phyloP scores from a whole-genome alignment of 768 basidiomycete species.

The Agrocybe chaxingu region DNA sequence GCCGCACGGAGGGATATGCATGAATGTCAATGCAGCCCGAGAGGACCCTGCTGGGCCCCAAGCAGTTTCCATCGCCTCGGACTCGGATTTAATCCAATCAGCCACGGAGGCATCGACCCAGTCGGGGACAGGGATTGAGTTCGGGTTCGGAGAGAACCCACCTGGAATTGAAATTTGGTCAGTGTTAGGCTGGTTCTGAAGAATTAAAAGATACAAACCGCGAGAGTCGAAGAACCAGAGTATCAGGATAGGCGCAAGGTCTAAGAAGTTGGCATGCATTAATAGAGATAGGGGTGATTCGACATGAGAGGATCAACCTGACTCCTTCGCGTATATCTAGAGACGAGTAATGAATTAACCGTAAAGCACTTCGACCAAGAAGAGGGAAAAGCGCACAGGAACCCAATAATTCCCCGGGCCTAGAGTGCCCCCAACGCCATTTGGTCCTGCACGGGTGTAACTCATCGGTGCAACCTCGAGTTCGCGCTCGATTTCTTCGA shows the following conservation, averaged over 20 bases:
- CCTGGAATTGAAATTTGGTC: slow-evolving; percentile 27
- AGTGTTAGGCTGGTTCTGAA: neutral
- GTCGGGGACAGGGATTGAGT: slow-evolving; percentile 39
- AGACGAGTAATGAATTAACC: neutral
- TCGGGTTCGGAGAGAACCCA: slow-evolving; percentile 43
- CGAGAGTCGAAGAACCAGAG: slow-evolving; percentile 82
- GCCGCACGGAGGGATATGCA: slow-evolving; percentile 71
- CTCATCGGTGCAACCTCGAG: slow-evolving; percentile 51
- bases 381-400: slow-evolving; percentile 40
- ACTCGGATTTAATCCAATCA: slow-evolving; percentile 56
- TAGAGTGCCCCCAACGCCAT: slow-evolving; percentile 58
- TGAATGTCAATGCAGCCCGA: slow-evolving; percentile 63
- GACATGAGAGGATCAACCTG: slow-evolving; percentile 9
- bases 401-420: slow-evolving; percentile 80
- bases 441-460: slow-evolving; percentile 60
- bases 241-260: slow-evolving; percentile 50
- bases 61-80: slow-evolving; percentile 44
- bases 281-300: neutral
- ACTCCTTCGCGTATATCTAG: slow-evolving; percentile 24
- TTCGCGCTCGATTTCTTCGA: slow-evolving; percentile 64
- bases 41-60: slow-evolving; percentile 51
- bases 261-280: slow-evolving; percentile 14
- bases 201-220: slow-evolving; percentile 29
- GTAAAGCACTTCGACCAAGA: neutral
- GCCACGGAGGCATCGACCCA: slow-evolving; percentile 69